Percentiles rank a stretch among this genome's conserved stretches.
Evolutionary conservation across 345 rosid genomes (phyloP).

Genomic region (Brassica incana): DNA sequence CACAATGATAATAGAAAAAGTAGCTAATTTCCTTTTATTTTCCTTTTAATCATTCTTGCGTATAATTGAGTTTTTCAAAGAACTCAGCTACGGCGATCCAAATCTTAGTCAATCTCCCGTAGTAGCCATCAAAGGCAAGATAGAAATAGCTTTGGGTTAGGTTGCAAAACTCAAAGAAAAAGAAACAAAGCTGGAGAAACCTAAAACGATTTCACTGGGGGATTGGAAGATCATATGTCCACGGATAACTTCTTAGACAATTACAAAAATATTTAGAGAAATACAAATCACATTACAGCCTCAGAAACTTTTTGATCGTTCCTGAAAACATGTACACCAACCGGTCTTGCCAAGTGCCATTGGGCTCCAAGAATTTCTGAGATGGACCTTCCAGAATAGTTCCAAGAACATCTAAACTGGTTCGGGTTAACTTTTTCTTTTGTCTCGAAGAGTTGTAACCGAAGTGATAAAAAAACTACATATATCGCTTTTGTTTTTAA

Average conservation of each 20-base stretch:
- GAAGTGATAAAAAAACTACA: background rate
- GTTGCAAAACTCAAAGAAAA: too few relatives aligned
- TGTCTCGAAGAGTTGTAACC: background rate
- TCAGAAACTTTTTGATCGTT: background rate
- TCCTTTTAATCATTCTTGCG: background rate
- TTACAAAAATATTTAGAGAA: too few relatives aligned
- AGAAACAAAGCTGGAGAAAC: too few relatives aligned
- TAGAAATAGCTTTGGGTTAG: too few relatives aligned
- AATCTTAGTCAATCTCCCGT: background rate
- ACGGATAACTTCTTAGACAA: background rate
- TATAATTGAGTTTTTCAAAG: background rate
- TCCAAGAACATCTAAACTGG: background rate
- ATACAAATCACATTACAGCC: background rate
- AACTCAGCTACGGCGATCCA: background rate
- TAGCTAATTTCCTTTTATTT: background rate
- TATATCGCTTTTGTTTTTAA: too few relatives aligned
- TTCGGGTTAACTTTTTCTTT: background rate
- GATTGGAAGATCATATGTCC: background rate
- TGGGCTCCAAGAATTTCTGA: background rate
- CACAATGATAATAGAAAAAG: background rate
- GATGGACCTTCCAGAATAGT: background rate
- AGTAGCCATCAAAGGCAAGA: too few relatives aligned
- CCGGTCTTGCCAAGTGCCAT: background rate
- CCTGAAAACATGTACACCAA: background rate
- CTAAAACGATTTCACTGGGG: background rate